Conservation (phyloP, 2,329 filamentous ascomycete species). For the Diaporthe sp. region DNA sequence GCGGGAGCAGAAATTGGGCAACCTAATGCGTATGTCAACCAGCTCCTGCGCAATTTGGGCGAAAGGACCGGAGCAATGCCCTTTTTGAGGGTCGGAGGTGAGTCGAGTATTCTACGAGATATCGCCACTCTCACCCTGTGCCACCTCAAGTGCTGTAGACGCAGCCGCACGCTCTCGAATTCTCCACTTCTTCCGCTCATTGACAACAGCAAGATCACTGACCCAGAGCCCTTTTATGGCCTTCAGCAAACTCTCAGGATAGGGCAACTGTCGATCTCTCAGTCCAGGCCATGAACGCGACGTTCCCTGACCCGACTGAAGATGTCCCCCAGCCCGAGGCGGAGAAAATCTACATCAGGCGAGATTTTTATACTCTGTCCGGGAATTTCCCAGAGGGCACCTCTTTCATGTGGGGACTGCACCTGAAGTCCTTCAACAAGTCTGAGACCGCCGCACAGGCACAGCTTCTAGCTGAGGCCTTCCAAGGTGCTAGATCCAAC, state of each 20-base stretch:
- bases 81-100: background rate
- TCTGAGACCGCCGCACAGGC: background rate
- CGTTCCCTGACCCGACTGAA: background rate
- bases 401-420: constrained; percentile 1
- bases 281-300: background rate
- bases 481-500: constrained; percentile 4
- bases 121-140: background rate
- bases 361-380: background rate
- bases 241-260: constrained; percentile 2
- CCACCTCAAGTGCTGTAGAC: background rate
- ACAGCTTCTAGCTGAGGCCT: background rate
- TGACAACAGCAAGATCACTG: background rate
- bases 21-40: background rate
- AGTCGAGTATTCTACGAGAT: background rate
- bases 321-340: background rate
- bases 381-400: background rate
- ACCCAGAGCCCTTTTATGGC: background rate
- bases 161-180: background rate
- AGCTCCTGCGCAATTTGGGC: constrained; percentile 5
- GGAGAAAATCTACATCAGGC: background rate
- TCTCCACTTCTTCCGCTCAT: background rate
- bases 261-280: background rate
- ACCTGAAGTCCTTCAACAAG: background rate
- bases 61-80: background rate
- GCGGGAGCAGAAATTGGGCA: constrained; percentile 7